Percentiles rank a stretch among this genome's conserved stretches.
Conservation (phyloP, 176 grass and related monocot genomes). For the Cymbopogon citratus region DNA sequence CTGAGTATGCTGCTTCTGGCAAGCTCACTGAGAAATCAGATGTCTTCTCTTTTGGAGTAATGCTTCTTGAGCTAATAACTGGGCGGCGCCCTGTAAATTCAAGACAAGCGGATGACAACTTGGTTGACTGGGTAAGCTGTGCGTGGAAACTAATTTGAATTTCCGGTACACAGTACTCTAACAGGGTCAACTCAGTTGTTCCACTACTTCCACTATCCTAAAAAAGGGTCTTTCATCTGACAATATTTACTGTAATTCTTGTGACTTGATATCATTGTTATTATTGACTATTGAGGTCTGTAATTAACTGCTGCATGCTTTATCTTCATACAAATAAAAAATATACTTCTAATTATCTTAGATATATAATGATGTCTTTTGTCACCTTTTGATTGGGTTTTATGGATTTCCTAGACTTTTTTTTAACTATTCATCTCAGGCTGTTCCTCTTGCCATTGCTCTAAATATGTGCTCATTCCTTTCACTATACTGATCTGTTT, state of each 20-base stretch:
- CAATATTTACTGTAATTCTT: not conserved
- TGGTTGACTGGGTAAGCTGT: constrained; percentile 91
- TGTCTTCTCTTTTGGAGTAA: constrained; percentile 95
- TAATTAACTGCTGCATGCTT: not conserved
- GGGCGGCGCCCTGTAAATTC: constrained; percentile 80
- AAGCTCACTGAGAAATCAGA: constrained; percentile 97
- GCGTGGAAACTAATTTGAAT: not conserved
- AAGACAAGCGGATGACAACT: constrained; percentile 69
- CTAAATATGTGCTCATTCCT: not conserved
- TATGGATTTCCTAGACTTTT: not conserved
- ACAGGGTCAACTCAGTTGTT: not conserved
- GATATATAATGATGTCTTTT: not conserved
- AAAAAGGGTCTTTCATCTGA: not conserved
- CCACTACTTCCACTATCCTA: not conserved
- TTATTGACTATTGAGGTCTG: not conserved
- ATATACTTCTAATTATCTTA: not conserved
- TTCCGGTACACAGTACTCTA: not conserved
- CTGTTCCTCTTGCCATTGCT: not conserved
- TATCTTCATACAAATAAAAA: not conserved
- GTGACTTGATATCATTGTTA: not conserved
- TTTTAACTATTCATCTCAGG: not conserved
- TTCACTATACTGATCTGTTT: not conserved
- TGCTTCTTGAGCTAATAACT: constrained; percentile 98
- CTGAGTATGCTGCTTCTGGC: constrained; percentile 95
- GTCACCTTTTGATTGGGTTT: not conserved